Base-by-base conservation (phyloP, 1,139 yeast genomes). In the Groenewaldozyma sp. region DNA sequence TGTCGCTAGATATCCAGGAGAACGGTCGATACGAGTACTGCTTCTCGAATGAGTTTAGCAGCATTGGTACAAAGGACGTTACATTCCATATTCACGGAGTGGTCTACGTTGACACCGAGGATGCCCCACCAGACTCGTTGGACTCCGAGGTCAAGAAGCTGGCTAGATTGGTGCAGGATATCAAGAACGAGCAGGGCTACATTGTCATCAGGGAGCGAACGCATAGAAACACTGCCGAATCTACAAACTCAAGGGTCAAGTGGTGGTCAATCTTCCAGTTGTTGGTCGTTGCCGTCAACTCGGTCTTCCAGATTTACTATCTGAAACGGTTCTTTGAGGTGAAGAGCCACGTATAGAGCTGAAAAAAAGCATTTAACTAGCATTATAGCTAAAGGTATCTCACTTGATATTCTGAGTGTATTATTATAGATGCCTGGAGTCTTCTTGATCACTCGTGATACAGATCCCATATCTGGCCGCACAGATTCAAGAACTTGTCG, bases 211-310 rank as follows among this genome's bases (percentile, higher is more conserved):
- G 98, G 65, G 98, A 91, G 66, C 80, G 97, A 67, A 83, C 94
- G 26, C 98, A 91, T 65, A 82, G 98, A 73, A 91, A 91, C 67
- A 91, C 98, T 14, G 97, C 98, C 5, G 98, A 91, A 66, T 82
- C 94, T 22, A 91, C 98, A 39, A 91, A 91, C 64, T 81, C 94
- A 42, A 78, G 98, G 59, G 97, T 91, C 54, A 91, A 91, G 66
- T 91, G 94, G 87, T 91, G 98, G 98, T 83, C 95, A 22, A 73
- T 84, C 29, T 82, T 88, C 72, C 98, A 91, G 67, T 70, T 91
- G 49, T 55, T 80, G 42, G 88, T 91, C 45, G 96, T 91, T 37
- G 82, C 81, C 32, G 76, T 74, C 47, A 91, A 87, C 70, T 83
- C 95, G 24, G 53, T 88, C 41, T 91, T 91, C 76, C 98, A 91